A percentile compares a stretch with the other conserved stretches of the same genome.
Conservation (phyloP, 2,329 filamentous ascomycete species). For the Leptographium procerum region DNA sequence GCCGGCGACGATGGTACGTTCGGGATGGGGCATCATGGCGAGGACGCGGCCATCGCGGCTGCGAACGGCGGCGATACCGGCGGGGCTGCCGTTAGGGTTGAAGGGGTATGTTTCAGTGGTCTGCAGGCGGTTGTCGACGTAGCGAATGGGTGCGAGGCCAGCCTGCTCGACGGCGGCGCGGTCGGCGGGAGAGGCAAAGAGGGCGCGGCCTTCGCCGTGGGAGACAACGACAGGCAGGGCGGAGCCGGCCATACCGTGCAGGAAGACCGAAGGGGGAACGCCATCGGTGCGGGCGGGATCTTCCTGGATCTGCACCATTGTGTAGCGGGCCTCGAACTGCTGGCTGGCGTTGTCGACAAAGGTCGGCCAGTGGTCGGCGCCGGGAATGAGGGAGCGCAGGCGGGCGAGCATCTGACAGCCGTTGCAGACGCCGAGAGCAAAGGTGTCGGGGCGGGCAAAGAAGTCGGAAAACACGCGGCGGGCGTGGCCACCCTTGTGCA, state of each 20-base stretch:
- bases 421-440: conserved; percentile 90
- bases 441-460: conserved; percentile 82
- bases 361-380: conserved; percentile 70
- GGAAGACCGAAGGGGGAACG: conserved; percentile 59
- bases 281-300: conserved; percentile 24
- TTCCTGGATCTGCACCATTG: conserved; percentile 68
- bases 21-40: conserved; percentile 88
- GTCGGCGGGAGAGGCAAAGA: conserved; percentile 45
- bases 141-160: conserved; percentile 66
- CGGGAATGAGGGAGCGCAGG: conserved; percentile 74
- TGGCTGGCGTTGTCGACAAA: conserved; percentile 78
- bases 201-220: conserved; percentile 81
- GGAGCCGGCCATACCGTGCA: conserved; percentile 77
- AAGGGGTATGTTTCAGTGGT: conserved; percentile 75
- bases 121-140: conserved; percentile 69
- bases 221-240: conserved; percentile 77
- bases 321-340: conserved; percentile 81
- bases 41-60: conserved; percentile 69
- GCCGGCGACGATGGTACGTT: conserved; percentile 74
- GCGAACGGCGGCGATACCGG: conserved; percentile 69
- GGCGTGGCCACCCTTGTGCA: conserved; percentile 54
- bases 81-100: conserved; percentile 78
- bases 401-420: conserved; percentile 91
- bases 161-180: conserved; percentile 46
- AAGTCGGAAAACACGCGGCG: conserved; percentile 71